Conservation (phyloP, 225 moss, liverwort and hornwort species). For the Sphagnum tenellum region DNA sequence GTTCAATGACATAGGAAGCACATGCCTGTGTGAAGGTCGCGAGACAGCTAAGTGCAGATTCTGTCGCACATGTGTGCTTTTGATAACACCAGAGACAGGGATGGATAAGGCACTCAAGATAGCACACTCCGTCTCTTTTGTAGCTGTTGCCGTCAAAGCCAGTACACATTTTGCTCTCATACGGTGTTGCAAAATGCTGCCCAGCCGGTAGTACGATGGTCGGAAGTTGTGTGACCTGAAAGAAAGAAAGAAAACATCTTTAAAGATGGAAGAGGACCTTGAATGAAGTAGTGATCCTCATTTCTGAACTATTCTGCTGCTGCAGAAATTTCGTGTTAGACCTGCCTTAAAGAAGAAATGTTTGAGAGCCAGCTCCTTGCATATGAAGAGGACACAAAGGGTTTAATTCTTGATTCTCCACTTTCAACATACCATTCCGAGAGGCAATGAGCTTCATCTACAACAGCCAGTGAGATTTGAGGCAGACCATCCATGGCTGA, state of each 20-base stretch:
- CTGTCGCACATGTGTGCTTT: constrained; percentile 51
- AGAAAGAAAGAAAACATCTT: too few relatives aligned
- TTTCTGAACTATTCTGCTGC: too few relatives aligned
- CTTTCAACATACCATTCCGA: constrained; percentile 68
- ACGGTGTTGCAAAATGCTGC: constrained; percentile 58
- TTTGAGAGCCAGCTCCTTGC: too few relatives aligned
- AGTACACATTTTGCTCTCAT: constrained; percentile 66
- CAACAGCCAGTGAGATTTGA: constrained; percentile 64
- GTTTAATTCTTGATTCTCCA: too few relatives aligned
- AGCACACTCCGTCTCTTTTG: constrained; percentile 64
- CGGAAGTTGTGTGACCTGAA: constrained; percentile 98
- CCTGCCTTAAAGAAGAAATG: too few relatives aligned
- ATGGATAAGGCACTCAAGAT: constrained; percentile 62
- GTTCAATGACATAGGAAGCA: not conserved
- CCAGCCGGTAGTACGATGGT: constrained; percentile 83
- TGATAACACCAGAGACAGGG: constrained; percentile 46
- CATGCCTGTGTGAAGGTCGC: constrained; percentile 54
- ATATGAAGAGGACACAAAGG: not conserved
- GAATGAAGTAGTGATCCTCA: too few relatives aligned
- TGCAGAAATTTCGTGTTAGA: too few relatives aligned
- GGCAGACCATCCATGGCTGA: constrained; percentile 50
- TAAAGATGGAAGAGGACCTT: too few relatives aligned
- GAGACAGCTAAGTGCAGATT: constrained; percentile 77
- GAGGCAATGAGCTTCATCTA: constrained; percentile 96
- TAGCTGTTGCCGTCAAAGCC: constrained; percentile 93